A percentile compares a stretch with the other conserved stretches of the same genome.
phyloP scores from a whole-genome alignment of 2,329 filamentous ascomycete species.

The Graphilbum ipis-grandicollis region DNA sequence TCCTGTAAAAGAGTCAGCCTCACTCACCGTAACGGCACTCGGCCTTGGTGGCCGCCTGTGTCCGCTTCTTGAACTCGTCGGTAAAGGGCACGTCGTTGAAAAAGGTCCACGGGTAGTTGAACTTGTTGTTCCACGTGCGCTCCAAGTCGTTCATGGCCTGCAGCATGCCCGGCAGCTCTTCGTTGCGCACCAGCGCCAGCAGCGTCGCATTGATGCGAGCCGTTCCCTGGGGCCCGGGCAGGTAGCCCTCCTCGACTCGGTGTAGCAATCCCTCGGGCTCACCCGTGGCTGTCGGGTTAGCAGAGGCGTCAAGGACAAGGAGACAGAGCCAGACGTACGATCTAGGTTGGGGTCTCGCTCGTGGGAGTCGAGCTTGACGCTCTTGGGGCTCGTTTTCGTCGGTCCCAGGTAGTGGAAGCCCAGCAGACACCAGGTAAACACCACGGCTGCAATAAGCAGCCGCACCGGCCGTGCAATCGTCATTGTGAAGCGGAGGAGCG shows the following conservation, averaged over 20 bases:
- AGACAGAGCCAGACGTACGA: conserved; percentile 36
- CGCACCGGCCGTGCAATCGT: conserved; percentile 73
- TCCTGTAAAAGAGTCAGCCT: too few relatives aligned
- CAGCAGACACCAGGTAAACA: conserved; percentile 57
- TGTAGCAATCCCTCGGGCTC: conserved; percentile 67
- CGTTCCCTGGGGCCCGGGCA: conserved; percentile 54
- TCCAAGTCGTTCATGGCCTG: conserved; percentile 84
- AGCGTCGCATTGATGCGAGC: conserved; percentile 87
- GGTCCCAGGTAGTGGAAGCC: conserved; percentile 57
- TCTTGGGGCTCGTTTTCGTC: conserved; percentile 21
- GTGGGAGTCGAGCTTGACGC: conserved; percentile 22
- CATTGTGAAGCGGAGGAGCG: conserved; percentile 33
- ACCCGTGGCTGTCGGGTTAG: conserved; percentile 43
- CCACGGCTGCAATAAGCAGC: conserved; percentile 52
- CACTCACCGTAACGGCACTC: conserved; percentile 69
- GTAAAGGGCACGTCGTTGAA: conserved; percentile 94
- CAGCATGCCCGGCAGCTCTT: conserved; percentile 70
- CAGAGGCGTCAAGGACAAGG: not conserved
- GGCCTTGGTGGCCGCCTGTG: conserved; percentile 68
- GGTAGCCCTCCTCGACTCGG: conserved; percentile 61
- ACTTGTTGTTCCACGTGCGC: conserved; percentile 92
- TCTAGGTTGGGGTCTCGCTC: conserved; percentile 74
- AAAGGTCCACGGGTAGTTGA: conserved; percentile 99
- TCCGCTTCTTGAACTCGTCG: conserved; percentile 79
- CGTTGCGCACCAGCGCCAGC: conserved; percentile 79